phyloP scores from a whole-genome alignment of 2,329 filamentous ascomycete species.

The Albophoma yamanashiensis region DNA sequence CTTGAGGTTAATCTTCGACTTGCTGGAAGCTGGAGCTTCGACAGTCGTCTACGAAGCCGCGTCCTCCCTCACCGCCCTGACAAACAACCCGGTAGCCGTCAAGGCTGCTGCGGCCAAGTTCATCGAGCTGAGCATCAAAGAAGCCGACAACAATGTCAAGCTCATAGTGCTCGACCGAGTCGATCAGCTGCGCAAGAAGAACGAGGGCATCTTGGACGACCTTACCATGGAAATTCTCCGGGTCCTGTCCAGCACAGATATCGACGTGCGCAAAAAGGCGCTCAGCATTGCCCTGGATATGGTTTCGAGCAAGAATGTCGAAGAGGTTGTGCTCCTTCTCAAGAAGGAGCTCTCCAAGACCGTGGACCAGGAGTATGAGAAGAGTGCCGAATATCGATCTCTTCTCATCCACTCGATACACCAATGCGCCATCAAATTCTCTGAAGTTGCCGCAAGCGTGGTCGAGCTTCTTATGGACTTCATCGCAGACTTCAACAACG shows the following conservation, averaged over 20 bases:
- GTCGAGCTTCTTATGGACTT: conserved; percentile 98
- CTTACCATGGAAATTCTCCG: conserved; percentile 94
- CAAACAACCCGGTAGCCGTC: conserved; percentile 92
- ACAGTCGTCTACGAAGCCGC: conserved; percentile 97
- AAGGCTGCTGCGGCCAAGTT: conserved; percentile 95
- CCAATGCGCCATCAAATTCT: conserved; percentile 98
- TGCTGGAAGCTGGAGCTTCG: conserved; percentile 83
- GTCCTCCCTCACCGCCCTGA: conserved; percentile 85
- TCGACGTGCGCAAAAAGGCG: conserved; percentile 90
- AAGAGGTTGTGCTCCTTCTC: conserved; percentile 88
- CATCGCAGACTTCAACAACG: conserved; percentile 96
- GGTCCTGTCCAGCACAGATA: conserved; percentile 87
- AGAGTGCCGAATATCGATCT: conserved; percentile 91
- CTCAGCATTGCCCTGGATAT: conserved; percentile 87
- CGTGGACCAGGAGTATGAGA: conserved; percentile 96
- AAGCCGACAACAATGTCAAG: conserved; percentile 98
- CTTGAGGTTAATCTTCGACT: conserved; percentile 87
- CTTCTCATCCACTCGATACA: conserved; percentile 95
- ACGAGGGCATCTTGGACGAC: conserved; percentile 86
- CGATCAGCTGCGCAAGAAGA: conserved; percentile 74
- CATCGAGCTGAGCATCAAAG: conserved; percentile 93
- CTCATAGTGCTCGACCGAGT: conserved; percentile 95
- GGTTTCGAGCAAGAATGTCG: conserved; percentile 98
- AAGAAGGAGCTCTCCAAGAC: conserved; percentile 98
- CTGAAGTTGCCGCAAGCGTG: conserved; percentile 91